Base-by-base conservation (phyloP, 2,329 filamentous ascomycete genomes). In the Clonostachys solani region DNA sequence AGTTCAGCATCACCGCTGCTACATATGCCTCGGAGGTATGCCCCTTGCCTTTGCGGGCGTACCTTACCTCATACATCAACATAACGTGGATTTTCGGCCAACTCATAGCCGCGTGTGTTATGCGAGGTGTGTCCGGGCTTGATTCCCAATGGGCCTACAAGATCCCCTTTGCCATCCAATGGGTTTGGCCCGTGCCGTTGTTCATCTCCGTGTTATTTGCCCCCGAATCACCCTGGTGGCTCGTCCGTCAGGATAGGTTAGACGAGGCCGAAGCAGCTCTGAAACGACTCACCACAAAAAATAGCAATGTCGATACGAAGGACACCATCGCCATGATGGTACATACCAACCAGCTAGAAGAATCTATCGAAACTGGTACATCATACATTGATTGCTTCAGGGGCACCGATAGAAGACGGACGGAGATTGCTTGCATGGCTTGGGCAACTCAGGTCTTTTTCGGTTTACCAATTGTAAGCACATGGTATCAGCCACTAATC, bases 301-400 rank as follows among this genome's bases (percentile, higher is more conserved):
- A 50, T 5, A 17, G 23, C 23, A 29, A 29, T 29, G 23, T 29
- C 9, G 8, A 29, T 29, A 29, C 23, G 9, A 29, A 29, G 23
- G 23, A 29, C 9, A 29, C 23, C 9, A 29, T 29, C 9, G 23
- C 23, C 23, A 29, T 29, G 23, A 29, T 29, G 23, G 23, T 29
- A 10, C 23, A 29, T 29, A 29, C 23, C 23, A 29, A 74, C 23
- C 74, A 63, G 52, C 54, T 54, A 4, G 53, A 59, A 6, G 68
- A 72, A 46, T 63, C 69, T 34, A 58, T 61, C 10, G 67, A 75
- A 19, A 63, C 73, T 52, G 74, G 74, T 5, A 71, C 61, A 0
- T 63, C 60, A 0, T 80, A 79, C 51, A 44, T 48, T 6, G 73
- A 78, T 49, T 71, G 73, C 47, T 79, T 80, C 62, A 67, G 65